Base-by-base conservation (phyloP, 2,329 filamentous ascomycete species). In the Leptographium flavum region DNA sequence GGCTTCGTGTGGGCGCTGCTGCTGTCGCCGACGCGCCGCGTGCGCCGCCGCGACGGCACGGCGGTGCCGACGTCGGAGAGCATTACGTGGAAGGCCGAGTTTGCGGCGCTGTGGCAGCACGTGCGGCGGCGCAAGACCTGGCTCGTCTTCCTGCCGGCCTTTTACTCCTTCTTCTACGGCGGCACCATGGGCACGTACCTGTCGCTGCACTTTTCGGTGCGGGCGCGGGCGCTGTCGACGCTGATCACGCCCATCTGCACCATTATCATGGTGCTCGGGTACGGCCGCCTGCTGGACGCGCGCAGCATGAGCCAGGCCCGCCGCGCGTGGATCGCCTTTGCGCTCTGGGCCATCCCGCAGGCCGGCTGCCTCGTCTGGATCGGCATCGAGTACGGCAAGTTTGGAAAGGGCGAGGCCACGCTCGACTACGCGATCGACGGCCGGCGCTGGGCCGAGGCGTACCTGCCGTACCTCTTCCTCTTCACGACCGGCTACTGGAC, bases 171-270 rank as follows among this genome's bases (percentile, higher is more conserved):
- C 10, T 43, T 43, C 13, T 36, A 36, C 23, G 31, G 41, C 32
- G 40, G 40, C 40, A 42, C 40, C 8, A 42, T 42, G 40, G 40
- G 40, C 40, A 42, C 40, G 4, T 42, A 42, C 30, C 31, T 42
- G 30, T 35, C 40, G 19, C 41, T 43, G 41, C 31, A 43, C 32
- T 43, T 43, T 36, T 36, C 31, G 6, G 41, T 43, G 9, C 41
- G 41, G 7, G 15, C 41, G 7, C 41, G 41, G 2, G 41, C 41
- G 5, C 41, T 43, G 8, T 36, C 41, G 21, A 36, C 41, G 41
- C 41, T 43, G 9, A 15, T 43, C 30, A 42, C 40, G 21, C 40
- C 40, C 7, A 11, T 21, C 8, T 7, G 23, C 21, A 42, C 40
- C 8, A 42, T 42, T 31, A 1, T 23, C 15, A 42, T 42, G 40